phyloP scores from a whole-genome alignment of 345 rosid species.

The Gossypium stocksii region DNA sequence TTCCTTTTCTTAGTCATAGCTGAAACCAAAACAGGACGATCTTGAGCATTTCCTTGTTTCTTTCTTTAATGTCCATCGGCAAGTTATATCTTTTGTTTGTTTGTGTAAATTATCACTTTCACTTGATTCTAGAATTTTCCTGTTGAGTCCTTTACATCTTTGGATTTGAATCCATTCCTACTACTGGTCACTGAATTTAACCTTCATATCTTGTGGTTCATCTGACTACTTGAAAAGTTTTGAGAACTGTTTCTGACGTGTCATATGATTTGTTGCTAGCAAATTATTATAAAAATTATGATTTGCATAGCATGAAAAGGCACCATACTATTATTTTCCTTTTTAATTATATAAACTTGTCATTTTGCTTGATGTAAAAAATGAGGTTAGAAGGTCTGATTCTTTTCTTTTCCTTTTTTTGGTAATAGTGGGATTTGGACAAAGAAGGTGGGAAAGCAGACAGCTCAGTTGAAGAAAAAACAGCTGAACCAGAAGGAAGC shows the following conservation, averaged over 20 bases:
- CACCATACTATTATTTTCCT: no score
- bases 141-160: not conserved
- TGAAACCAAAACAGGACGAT: not conserved
- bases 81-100: not conserved
- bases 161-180: not conserved
- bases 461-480: conserved; percentile 35
- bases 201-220: not conserved
- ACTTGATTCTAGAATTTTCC: not conserved
- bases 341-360: not conserved
- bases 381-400: not conserved
- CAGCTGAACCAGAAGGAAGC: conserved; percentile 27
- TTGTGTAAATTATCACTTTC: not conserved
- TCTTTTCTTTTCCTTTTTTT: conserved; percentile 3
- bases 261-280: not conserved
- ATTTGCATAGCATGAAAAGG: not conserved
- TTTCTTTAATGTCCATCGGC: not conserved
- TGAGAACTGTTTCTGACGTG: not conserved
- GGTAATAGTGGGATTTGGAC: conserved; percentile 52
- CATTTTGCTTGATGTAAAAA: not conserved
- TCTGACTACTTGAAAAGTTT: not conserved
- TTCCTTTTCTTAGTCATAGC: not conserved
- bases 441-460: conserved; percentile 29
- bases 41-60: not conserved
- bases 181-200: not conserved
- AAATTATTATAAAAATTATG: not conserved